These are phyloP conservation scores for Oxyria digyna DNA, from an alignment of 148 eudicot species.

Conservation along the genomic window DNA sequence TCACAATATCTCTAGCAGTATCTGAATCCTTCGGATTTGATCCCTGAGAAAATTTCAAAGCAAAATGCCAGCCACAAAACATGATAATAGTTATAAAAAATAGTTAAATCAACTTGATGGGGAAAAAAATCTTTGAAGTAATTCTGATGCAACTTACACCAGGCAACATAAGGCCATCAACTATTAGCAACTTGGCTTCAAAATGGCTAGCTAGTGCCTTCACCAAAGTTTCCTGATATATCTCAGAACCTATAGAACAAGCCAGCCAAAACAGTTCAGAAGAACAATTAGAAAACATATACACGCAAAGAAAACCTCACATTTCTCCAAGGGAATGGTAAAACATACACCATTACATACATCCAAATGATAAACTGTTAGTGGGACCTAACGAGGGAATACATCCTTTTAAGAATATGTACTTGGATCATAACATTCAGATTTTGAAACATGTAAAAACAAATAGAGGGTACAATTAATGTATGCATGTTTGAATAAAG, in stretches of 20 bases:
- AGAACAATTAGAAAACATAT: neutral
- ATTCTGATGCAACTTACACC: slow-evolving; percentile 43
- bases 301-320: neutral
- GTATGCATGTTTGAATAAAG: neutral
- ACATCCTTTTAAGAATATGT: neutral
- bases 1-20: slow-evolving; percentile 41
- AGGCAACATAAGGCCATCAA: slow-evolving; percentile 67
- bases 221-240: slow-evolving; percentile 76
- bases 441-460: neutral
- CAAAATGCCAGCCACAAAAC: neutral
- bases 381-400: neutral
- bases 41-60: slow-evolving; percentile 31
- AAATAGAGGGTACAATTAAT: neutral
- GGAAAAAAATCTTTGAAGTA: neutral
- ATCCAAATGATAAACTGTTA: neutral
- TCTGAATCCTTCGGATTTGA: slow-evolving; percentile 45
- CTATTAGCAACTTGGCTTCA: slow-evolving; percentile 58
- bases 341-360: neutral
- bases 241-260: slow-evolving; percentile 74
- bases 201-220: slow-evolving; percentile 87
- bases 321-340: neutral
- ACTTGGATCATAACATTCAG: neutral
- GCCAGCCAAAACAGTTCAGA: slow-evolving; percentile 8
- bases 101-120: neutral
- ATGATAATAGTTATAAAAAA: neutral